These are phyloP conservation scores for Penicillium daleae DNA, from an alignment of 495 filamentous ascomycete species.

Conservation along the genomic window DNA sequence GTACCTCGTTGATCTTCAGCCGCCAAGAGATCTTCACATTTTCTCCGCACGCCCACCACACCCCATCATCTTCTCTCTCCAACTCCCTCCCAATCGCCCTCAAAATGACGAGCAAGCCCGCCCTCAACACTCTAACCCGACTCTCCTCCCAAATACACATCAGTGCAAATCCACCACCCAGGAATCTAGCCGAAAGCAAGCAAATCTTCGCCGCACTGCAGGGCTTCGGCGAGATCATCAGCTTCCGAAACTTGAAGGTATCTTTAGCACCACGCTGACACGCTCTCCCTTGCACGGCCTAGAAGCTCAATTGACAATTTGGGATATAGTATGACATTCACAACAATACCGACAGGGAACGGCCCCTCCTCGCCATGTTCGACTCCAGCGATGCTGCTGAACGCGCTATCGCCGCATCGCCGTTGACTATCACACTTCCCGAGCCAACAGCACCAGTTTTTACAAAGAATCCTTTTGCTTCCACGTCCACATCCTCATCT, in stretches of 20 bases:
- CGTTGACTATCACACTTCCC: constrained; percentile 29
- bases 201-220: constrained; percentile 72
- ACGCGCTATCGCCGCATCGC: constrained; percentile 39
- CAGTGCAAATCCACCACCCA: constrained; percentile 64
- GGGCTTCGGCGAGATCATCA: constrained; percentile 74
- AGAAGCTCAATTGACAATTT: neutral
- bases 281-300: neutral
- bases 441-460: neutral
- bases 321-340: constrained; percentile 22
- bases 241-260: constrained; percentile 75
- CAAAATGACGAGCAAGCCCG: constrained; percentile 18
- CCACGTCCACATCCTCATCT: neutral
- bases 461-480: constrained; percentile 1
- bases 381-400: constrained; percentile 39
- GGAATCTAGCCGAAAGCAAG: constrained; percentile 69
- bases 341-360: constrained; percentile 17
- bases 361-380: constrained; percentile 40
- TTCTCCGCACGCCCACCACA: constrained; percentile 15
- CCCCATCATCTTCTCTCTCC: constrained; percentile 5
- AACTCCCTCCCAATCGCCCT: neutral
- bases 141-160: constrained; percentile 58
- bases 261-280: constrained; percentile 10
- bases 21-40: constrained; percentile 13
- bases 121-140: constrained; percentile 11
- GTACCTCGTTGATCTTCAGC: neutral